These are phyloP conservation scores for Astrephomene gubernaculifera DNA, from an alignment of 139 green algal genomes.

Conservation along the genomic window DNA sequence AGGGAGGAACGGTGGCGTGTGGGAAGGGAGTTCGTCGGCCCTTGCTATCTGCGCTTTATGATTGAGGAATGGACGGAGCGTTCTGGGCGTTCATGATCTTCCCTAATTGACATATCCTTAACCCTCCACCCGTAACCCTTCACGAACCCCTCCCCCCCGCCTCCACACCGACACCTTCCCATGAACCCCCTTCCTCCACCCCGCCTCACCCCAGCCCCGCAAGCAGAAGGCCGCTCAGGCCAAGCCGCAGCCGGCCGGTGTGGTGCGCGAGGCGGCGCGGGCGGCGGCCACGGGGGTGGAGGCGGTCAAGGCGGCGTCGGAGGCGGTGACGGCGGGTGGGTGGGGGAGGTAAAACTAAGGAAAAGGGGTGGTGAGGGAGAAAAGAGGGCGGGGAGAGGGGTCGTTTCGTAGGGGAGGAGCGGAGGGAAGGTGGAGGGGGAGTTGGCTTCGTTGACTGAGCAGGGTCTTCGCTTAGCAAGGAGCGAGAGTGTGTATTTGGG, in stretches of 20 bases:
- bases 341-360: background rate
- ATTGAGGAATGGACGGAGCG: too few species aligned
- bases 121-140: too few species aligned
- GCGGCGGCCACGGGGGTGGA: constrained; percentile 5
- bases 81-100: too few species aligned
- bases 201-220: background rate
- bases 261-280: constrained; percentile 12
- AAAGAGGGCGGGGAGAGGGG: background rate
- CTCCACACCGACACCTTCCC: background rate
- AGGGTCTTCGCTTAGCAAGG: background rate
- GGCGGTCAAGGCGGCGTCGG: constrained; percentile 11
- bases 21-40: too few species aligned
- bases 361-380: background rate
- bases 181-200: background rate
- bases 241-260: background rate
- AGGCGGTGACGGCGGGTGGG: constrained; percentile 30
- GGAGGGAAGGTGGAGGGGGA: background rate
- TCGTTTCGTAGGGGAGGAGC: background rate
- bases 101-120: too few species aligned
- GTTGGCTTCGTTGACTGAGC: background rate
- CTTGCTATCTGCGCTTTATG: too few species aligned
- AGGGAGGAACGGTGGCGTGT: too few species aligned
- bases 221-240: constrained; percentile 10
- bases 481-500: background rate
- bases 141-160: background rate